Evolutionary conservation across 306 rosid species (phyloP).

Genomic region (Dalbergia oliveri): DNA sequence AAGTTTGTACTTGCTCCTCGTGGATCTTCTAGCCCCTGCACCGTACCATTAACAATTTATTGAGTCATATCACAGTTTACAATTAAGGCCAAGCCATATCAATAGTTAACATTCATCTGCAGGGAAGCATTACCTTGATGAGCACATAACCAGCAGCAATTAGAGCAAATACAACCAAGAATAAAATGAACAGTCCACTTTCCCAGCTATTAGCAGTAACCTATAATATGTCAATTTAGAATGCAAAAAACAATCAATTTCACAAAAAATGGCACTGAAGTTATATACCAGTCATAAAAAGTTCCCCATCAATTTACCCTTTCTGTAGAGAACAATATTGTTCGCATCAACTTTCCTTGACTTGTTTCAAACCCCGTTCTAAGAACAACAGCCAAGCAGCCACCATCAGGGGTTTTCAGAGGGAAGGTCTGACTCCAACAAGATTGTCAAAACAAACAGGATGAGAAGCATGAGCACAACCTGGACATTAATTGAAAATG

Average conservation of each 20-base stretch:
- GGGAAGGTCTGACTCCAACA: conserved; percentile 78
- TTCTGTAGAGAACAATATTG: conserved; percentile 96
- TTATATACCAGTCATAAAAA: conserved; percentile 32
- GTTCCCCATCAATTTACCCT: conserved; percentile 69
- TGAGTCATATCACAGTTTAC: conserved; percentile 32
- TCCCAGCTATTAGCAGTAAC: conserved; percentile 99
- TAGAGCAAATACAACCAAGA: conserved; percentile 92
- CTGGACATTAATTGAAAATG: conserved; percentile 28
- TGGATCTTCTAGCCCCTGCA: conserved; percentile 95
- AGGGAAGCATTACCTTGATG: conserved; percentile 67
- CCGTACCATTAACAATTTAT: conserved; percentile 40
- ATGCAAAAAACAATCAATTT: conserved; percentile 15
- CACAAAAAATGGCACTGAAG: conserved; percentile 15
- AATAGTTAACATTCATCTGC: conserved; percentile 27
- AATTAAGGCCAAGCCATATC: conserved; percentile 32
- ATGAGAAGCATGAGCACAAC: conserved; percentile 39
- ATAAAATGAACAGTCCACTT: conserved; percentile 94
- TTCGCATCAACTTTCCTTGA: conserved; percentile 99
- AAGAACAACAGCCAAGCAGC: conserved; percentile 94
- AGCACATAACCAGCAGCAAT: conserved; percentile 99
- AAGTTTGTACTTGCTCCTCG: conserved; percentile 99
- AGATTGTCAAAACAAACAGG: conserved; percentile 39
- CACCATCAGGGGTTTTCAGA: conserved; percentile 93
- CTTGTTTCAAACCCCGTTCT: conserved; percentile 99
- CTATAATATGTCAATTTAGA: conserved; percentile 50